phyloP scores from a whole-genome alignment of 805 yeast genomes.

The Peterozyma xylosa region DNA sequence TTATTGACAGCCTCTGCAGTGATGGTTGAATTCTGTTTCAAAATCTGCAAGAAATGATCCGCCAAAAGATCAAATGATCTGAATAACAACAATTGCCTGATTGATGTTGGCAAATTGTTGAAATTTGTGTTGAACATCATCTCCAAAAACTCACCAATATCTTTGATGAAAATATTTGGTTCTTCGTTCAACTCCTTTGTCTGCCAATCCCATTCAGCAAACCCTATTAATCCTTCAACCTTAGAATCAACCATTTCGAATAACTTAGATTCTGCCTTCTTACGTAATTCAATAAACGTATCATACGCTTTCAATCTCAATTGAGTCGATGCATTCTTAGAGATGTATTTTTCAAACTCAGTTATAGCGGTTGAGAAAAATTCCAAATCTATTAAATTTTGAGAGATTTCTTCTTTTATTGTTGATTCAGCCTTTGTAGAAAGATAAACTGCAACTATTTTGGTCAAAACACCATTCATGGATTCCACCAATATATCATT shows the following conservation, averaged over 20 bases:
- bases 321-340: constrained; percentile 29
- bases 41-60: constrained; percentile 53
- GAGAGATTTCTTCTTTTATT: constrained; percentile 86
- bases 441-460: constrained; percentile 59
- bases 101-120: constrained; percentile 69
- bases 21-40: constrained; percentile 48
- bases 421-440: constrained; percentile 55
- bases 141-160: constrained; percentile 78
- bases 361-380: constrained; percentile 71
- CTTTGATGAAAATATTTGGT: constrained; percentile 71
- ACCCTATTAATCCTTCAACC: constrained; percentile 71
- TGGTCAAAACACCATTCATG: constrained; percentile 62
- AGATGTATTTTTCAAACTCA: constrained; percentile 47
- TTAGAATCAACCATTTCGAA: constrained; percentile 78
- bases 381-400: constrained; percentile 81
- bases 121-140: constrained; percentile 82
- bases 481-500: constrained; percentile 52
- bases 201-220: constrained; percentile 83
- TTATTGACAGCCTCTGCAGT: constrained; percentile 59
- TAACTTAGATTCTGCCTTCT: constrained; percentile 70
- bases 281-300: constrained; percentile 51
- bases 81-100: constrained; percentile 73
- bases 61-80: constrained; percentile 84
- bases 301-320: constrained; percentile 30
- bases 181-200: constrained; percentile 41